Evolutionary conservation across 2,329 filamentous ascomycete species (phyloP).

Genomic region (Thermoascus crustaceus): DNA sequence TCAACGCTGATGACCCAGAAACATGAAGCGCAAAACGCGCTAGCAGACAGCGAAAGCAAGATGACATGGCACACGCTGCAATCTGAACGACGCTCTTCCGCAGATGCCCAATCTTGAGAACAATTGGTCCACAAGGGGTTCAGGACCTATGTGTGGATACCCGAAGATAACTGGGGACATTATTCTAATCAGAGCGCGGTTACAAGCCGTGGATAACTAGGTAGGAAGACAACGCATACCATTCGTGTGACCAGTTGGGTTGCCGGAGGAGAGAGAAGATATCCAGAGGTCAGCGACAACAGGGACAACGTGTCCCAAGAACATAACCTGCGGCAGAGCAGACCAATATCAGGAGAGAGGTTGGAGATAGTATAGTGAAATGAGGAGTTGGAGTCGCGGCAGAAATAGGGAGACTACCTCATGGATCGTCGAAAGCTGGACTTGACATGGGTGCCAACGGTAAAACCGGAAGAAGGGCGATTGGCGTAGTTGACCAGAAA

Average conservation of each 20-base stretch:
- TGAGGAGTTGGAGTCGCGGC: no score
- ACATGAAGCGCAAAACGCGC: background rate
- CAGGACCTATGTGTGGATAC: conserved; percentile 9
- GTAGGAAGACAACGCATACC: conserved; percentile 9
- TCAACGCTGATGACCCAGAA: background rate
- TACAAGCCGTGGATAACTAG: conserved; percentile 1
- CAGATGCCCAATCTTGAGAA: conserved; percentile 1
- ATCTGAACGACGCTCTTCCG: conserved; percentile 1
- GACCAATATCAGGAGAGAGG: no score
- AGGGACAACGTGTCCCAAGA: no score
- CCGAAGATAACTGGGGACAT: conserved; percentile 1
- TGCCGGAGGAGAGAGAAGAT: no score
- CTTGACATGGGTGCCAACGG: conserved; percentile 1
- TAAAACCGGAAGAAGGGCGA: background rate
- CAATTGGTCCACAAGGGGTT: conserved; percentile 7
- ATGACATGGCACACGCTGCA: conserved; percentile 4
- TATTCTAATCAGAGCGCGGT: background rate
- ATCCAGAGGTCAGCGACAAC: no score
- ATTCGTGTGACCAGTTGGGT: no score
- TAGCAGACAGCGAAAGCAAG: background rate
- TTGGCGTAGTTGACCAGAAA: background rate
- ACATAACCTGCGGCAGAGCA: no score
- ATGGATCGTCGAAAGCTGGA: no score
- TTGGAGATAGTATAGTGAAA: no score
- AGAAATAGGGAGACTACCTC: no score